Conservation (phyloP, 2,329 filamentous ascomycete species). For the Xylariaceae sp. region DNA sequence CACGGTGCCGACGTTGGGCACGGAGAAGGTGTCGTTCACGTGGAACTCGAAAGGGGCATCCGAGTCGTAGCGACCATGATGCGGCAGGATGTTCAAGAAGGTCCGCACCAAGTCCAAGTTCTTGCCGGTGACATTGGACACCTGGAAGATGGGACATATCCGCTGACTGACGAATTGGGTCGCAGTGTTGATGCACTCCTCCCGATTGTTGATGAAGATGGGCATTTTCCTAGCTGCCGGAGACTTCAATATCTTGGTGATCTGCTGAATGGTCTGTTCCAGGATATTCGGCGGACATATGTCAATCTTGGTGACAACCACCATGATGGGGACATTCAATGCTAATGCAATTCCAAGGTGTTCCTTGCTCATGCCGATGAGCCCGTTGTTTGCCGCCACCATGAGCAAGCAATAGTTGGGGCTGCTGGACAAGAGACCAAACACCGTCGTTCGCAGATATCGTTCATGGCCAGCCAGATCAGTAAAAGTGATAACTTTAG, state of each 20-base stretch:
- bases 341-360: conserved; percentile 91
- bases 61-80: conserved; percentile 86
- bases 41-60: conserved; percentile 89
- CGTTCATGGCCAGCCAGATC: conserved; percentile 93
- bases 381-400: conserved; percentile 95
- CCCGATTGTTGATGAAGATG: conserved; percentile 84
- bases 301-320: conserved; percentile 95
- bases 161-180: conserved; percentile 92
- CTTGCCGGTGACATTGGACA: conserved; percentile 94
- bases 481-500: conserved; percentile 95
- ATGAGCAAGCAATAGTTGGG: conserved; percentile 97
- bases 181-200: conserved; percentile 90
- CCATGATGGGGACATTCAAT: conserved; percentile 95
- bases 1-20: conserved; percentile 93
- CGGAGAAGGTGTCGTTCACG: conserved; percentile 95
- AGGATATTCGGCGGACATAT: conserved; percentile 95
- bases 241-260: conserved; percentile 88
- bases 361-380: conserved; percentile 98
- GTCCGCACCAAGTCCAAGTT: conserved; percentile 83
- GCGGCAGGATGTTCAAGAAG: conserved; percentile 91
- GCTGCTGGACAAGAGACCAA: conserved; percentile 86
- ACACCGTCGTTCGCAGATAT: conserved; percentile 92
- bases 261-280: conserved; percentile 83
- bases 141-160: conserved; percentile 95
- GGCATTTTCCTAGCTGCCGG: conserved; percentile 92